phyloP scores from a whole-genome alignment of 1,284 basidiomycete genomes.

The Heterobasidion occidentale region DNA sequence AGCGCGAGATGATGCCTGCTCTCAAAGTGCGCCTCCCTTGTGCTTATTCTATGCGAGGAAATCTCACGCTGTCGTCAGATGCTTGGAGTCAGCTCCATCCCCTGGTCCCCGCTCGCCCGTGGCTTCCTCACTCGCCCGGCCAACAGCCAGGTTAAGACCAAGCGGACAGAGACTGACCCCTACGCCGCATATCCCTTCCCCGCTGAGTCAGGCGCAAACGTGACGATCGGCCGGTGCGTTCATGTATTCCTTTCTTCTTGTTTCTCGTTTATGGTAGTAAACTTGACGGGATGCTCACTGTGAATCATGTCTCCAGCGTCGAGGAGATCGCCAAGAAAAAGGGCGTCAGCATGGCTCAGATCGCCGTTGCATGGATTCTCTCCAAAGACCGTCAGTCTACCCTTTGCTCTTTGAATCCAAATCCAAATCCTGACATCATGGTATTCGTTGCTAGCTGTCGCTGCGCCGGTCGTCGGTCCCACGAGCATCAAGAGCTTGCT shows the following conservation, averaged over 20 bases:
- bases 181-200: neutral
- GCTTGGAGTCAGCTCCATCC: conserved; percentile 1
- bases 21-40: neutral
- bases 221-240: neutral
- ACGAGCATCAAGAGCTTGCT: conserved; percentile 23
- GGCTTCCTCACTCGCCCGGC: neutral
- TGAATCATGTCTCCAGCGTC: neutral
- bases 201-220: neutral
- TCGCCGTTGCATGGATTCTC: conserved; percentile 1
- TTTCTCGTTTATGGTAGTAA: neutral
- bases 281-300: neutral
- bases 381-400: neutral
- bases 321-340: conserved; percentile 1
- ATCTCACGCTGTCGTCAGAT: neutral
- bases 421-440: too few relatives aligned
- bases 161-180: neutral
- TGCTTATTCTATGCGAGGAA: neutral
- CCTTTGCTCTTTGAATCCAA: neutral
- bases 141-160: neutral
- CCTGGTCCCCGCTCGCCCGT: conserved; percentile 1
- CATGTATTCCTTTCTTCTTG: neutral
- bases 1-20: conserved; percentile 7
- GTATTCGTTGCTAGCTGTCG: conserved; percentile 10
- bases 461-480: conserved; percentile 24
- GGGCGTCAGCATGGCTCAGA: conserved; percentile 2